Evolutionary conservation across 805 yeast species (phyloP), one percentile per base, ranked within the genome.

Genomic region (Saturnispora zaruensis): DNA sequence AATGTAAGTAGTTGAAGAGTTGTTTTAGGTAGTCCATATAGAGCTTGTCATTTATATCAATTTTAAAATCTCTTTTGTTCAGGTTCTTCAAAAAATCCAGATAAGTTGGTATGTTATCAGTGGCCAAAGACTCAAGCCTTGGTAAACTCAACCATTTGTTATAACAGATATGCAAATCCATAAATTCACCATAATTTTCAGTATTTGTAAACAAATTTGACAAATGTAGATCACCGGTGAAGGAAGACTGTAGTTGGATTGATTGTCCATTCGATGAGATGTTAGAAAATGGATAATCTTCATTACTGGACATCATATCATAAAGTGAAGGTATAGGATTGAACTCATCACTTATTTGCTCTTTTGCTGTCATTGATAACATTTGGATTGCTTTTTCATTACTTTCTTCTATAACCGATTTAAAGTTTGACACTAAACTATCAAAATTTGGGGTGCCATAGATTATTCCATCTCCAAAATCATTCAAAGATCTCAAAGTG

Each of bases 181-280:
- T 55, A 54, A 63, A 78, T 53, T 74, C 75, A 0, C 96, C 96
- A 59, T 73, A 76, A 32, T 66, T 64, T 61, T 89, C 96, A 28
- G 74, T 78, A 4, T 75, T 72, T 0, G 78, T 68, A 60, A 85
- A 88, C 5, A 78, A 45, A 0, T 59, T 47, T 16, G 77, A 75
- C 3, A 85, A 54, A 20, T 71, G 69, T 11, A 86, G 48, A 48
- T 73, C 74, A 0, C 72, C 58, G 0, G 83, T 79, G 21, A 28
- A 47, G 4, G 32, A 14, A 7, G 25, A 38, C 14, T 32, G 53
- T 30, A 47, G 16, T 26, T 9, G 38, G 28, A 34, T 33, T 11
- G 21, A 7, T 25, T 21, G 18, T 23, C 47, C 20, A 5, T 6
- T 4, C 30, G 23, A 33, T 32, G 24, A 28, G 3, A 8, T 4